phyloP scores from a whole-genome alignment of 805 yeast genomes.

The Saturnispora quitensis region DNA sequence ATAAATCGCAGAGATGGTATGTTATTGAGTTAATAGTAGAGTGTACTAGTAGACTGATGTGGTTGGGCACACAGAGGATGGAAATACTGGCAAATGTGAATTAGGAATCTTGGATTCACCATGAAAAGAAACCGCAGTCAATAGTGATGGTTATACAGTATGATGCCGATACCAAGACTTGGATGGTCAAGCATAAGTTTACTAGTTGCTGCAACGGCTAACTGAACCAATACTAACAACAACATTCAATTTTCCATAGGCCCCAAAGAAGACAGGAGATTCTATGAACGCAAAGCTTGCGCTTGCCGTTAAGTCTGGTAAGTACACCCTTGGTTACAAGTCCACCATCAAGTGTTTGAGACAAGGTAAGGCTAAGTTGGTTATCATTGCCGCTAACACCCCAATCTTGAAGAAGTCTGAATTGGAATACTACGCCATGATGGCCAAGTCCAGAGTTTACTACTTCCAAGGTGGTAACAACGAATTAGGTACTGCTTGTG shows the following conservation, averaged over 20 bases:
- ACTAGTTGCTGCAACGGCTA: too few relatives aligned
- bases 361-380: constrained; percentile 97
- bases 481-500: constrained; percentile 99
- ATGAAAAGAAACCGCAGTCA: too few relatives aligned
- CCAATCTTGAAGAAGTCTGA: constrained; percentile 99
- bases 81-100: too few relatives aligned
- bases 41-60: too few relatives aligned
- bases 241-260: constrained; percentile 36
- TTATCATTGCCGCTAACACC: constrained; percentile 97
- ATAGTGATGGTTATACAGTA: too few relatives aligned
- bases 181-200: too few relatives aligned
- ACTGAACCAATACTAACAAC: background rate
- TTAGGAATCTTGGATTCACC: too few relatives aligned
- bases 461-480: constrained; percentile 99
- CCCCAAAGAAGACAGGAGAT: constrained; percentile 94
- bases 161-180: too few relatives aligned
- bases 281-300: constrained; percentile 97
- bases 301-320: constrained; percentile 97
- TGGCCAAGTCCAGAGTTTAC: constrained; percentile 94
- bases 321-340: constrained; percentile 99
- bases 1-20: constrained; percentile 90
- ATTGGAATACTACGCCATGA: constrained; percentile 99
- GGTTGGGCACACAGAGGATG: too few relatives aligned
- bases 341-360: constrained; percentile 97
- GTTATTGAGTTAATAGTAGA: background rate